A percentile compares a stretch with the other conserved stretches of the same genome.
These are phyloP conservation scores for Alternaria gansuensis DNA, from an alignment of 2,329 filamentous ascomycete genomes.

Conservation along the genomic window DNA sequence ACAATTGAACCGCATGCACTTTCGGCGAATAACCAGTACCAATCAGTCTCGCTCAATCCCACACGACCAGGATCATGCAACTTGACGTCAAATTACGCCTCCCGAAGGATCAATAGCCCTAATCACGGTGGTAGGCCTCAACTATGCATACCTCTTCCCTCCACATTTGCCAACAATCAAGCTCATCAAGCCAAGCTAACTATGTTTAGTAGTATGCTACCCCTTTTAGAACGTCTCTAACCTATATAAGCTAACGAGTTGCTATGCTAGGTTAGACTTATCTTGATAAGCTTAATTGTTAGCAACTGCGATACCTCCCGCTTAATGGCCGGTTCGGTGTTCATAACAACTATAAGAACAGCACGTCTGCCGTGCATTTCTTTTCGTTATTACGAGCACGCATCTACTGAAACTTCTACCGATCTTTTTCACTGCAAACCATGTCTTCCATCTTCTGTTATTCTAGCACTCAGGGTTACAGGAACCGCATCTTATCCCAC, in stretches of 20 bases:
- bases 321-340: too few relatives aligned
- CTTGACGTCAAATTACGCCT: background rate
- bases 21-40: too few relatives aligned
- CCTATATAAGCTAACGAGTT: too few relatives aligned
- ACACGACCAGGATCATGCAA: background rate
- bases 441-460: slow-evolving; percentile 40
- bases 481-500: slow-evolving; percentile 22
- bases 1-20: too few relatives aligned
- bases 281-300: too few relatives aligned
- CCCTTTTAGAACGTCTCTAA: too few relatives aligned
- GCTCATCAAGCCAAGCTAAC: too few relatives aligned
- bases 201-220: too few relatives aligned
- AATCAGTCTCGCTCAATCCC: background rate
- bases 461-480: slow-evolving; percentile 22
- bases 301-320: too few relatives aligned
- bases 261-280: too few relatives aligned
- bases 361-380: background rate
- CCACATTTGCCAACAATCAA: too few relatives aligned
- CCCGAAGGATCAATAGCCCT: background rate
- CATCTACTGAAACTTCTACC: background rate
- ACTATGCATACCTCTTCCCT: background rate
- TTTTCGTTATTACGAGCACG: background rate
- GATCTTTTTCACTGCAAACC: background rate
- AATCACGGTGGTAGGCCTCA: slow-evolving; percentile 7
- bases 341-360: background rate